Percentiles rank a stretch among this genome's conserved stretches.
Conservation (phyloP, 2,329 filamentous ascomycete species). For the Cladosporium austrohemisphaericum region DNA sequence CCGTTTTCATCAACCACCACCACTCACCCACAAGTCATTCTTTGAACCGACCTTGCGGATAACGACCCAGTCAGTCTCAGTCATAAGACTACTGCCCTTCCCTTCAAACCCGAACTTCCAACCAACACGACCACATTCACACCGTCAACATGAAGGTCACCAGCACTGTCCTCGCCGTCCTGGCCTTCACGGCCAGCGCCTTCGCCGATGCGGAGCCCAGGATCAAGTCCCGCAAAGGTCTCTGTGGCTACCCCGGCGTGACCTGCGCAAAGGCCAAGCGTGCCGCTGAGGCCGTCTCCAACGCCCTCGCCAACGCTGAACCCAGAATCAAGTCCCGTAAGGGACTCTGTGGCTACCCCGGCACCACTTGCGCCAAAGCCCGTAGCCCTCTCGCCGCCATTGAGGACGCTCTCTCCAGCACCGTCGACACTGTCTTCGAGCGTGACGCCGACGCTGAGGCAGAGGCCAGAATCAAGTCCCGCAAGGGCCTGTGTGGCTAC, state of each 20-base stretch:
- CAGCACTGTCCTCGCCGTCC: slow-evolving; percentile 19
- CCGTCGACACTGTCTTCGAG: slow-evolving; percentile 19
- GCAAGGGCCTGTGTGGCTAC: slow-evolving; percentile 32
- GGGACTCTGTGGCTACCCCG: slow-evolving; percentile 37
- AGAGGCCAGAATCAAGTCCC: slow-evolving; percentile 22
- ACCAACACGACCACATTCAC: slow-evolving; percentile 6
- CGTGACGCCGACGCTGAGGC: slow-evolving; percentile 23
- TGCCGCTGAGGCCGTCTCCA: slow-evolving; percentile 38
- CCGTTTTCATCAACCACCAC: slow-evolving; percentile 7
- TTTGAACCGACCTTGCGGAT: slow-evolving; percentile 13
- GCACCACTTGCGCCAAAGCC: slow-evolving; percentile 44
- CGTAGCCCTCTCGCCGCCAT: slow-evolving; percentile 44
- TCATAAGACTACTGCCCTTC: slow-evolving; percentile 10
- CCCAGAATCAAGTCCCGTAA: slow-evolving; percentile 19
- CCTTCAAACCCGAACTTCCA: neutral
- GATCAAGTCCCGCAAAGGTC: slow-evolving; percentile 3
- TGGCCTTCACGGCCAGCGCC: slow-evolving; percentile 18
- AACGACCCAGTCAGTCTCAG: slow-evolving; percentile 1
- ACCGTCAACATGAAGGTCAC: slow-evolving; percentile 26
- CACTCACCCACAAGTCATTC: slow-evolving; percentile 19
- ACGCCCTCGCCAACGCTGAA: slow-evolving; percentile 29
- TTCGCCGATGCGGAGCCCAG: neutral
- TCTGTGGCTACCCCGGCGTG: slow-evolving; percentile 22
- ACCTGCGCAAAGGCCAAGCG: slow-evolving; percentile 36
- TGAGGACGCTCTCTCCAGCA: slow-evolving; percentile 20